Evolutionary conservation across 2,329 filamentous ascomycete species (phyloP).

Genomic region (Neopestalotiopsis sp.): DNA sequence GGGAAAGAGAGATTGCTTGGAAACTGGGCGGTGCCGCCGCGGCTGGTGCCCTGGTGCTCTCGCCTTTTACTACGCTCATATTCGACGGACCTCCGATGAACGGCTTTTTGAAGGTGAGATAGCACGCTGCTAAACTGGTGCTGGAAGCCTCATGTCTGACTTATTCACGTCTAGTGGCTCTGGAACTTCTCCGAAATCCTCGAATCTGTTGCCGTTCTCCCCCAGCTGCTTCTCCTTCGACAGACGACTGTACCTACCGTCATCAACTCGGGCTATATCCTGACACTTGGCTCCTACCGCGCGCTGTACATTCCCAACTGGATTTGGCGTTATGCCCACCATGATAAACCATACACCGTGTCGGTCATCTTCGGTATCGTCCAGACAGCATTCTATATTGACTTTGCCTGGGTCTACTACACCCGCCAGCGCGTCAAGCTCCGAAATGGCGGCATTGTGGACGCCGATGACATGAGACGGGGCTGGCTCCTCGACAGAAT

Average conservation of each 20-base stretch:
- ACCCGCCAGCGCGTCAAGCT: slow-evolving; percentile 93
- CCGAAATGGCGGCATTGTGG: slow-evolving; percentile 83
- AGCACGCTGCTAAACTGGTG: neutral
- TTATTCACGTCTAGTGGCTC: slow-evolving; percentile 60
- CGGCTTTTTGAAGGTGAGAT: slow-evolving; percentile 56
- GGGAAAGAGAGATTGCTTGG: slow-evolving; percentile 92
- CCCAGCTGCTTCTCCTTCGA: slow-evolving; percentile 87
- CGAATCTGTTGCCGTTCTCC: slow-evolving; percentile 88
- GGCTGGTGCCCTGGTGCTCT: slow-evolving; percentile 66
- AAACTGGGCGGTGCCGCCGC: slow-evolving; percentile 79
- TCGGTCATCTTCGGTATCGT: slow-evolving; percentile 86
- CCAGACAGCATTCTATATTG: slow-evolving; percentile 87
- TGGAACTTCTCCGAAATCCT: slow-evolving; percentile 92
- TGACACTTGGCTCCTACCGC: slow-evolving; percentile 86
- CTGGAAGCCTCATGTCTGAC: neutral
- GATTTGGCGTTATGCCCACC: slow-evolving; percentile 70
- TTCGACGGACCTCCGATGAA: slow-evolving; percentile 57
- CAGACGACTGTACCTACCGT: slow-evolving; percentile 96
- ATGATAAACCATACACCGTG: slow-evolving; percentile 68
- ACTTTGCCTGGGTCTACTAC: slow-evolving; percentile 98
- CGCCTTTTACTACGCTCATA: slow-evolving; percentile 75
- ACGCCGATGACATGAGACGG: slow-evolving; percentile 84
- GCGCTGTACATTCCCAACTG: slow-evolving; percentile 91
- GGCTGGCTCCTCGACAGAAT: slow-evolving; percentile 84
- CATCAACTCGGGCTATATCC: slow-evolving; percentile 94